Evolutionary conservation across 257 asterid species (phyloP).

Genomic region (Catharanthus roseus): DNA sequence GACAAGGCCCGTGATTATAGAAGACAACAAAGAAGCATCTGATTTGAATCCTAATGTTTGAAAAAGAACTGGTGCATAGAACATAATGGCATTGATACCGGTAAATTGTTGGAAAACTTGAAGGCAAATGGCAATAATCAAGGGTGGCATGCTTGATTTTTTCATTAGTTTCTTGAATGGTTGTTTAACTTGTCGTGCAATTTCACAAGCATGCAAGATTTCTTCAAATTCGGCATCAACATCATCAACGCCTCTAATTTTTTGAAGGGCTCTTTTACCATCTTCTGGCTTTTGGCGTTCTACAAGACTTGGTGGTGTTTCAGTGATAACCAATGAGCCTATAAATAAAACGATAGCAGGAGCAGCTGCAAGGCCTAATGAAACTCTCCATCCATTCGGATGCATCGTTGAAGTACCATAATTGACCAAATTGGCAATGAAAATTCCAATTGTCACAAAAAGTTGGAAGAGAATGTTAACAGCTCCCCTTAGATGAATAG

Average conservation of each 20-base stretch:
- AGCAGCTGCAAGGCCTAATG: constrained; percentile 52
- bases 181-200: constrained; percentile 16
- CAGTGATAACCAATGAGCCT: constrained; percentile 52
- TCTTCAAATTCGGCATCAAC: constrained; percentile 52
- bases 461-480: constrained; percentile 51
- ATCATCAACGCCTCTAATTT: constrained; percentile 49
- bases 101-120: constrained; percentile 38
- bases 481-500: constrained; percentile 66
- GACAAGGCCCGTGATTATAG: constrained; percentile 26
- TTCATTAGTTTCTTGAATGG: constrained; percentile 31
- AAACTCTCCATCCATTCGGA: constrained; percentile 62
- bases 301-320: constrained; percentile 67
- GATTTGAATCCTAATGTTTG: constrained; percentile 29
- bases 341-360: constrained; percentile 42
- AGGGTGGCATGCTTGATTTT: constrained; percentile 41
- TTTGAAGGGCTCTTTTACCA: constrained; percentile 37
- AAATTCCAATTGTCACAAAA: constrained; percentile 9
- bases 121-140: constrained; percentile 15
- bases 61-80: constrained; percentile 42
- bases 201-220: constrained; percentile 44
- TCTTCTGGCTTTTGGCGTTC: constrained; percentile 36
- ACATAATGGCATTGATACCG: constrained; percentile 43
- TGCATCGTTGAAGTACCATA: constrained; percentile 40
- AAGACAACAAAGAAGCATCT: constrained; percentile 22
- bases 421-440: constrained; percentile 39